Base-by-base conservation (phyloP, 306 rosid species). In the Quercus alba region DNA sequence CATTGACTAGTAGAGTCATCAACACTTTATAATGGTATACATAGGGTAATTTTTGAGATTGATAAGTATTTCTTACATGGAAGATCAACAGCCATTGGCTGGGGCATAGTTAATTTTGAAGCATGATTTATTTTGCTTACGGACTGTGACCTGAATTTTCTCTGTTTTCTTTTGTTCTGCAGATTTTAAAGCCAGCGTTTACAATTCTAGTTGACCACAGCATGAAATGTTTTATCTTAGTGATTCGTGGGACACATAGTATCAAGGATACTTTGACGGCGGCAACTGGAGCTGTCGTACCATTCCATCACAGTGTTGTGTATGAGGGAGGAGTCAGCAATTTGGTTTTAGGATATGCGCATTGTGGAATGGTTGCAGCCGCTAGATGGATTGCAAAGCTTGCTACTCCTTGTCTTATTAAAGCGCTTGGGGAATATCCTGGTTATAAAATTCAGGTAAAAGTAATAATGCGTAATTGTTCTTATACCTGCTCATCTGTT, bases 181-280 rank as follows among this genome's bases (percentile, higher is more conserved):
- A 95, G 99, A 95, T 95, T 73, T 87, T 95, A 90, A 95, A 93
- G 90, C 99, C 98, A 44, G 97, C 99, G 66, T 95, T 95, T 85
- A 95, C 99, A 10, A 83, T 95, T 81, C 80, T 95, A 58, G 90
- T 80, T 77, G 96, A 95, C 68, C 97, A 91, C 41, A 41, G 78
- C 67, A 73, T 80, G 56, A 82, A 85, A 87, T 81, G 91, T 83
- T 76, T 91, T 84, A 87, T 95, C 59, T 79, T 95, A 84, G 80
- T 95, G 86, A 93, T 95, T 80, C 96, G 98, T 55, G 99, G 99
- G 55, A 93, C 99, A 5, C 97, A 95, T 84, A 93, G 99, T 83
- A 93, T 95, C 81, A 95, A 95, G 86, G 99, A 91, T 82, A 95
- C 98, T 81, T 85, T 95, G 57, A 93, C 97, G 14, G 97, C 98